Conservation (phyloP, 1,284 basidiomycete species). For the Rhodotorula sp. region DNA sequence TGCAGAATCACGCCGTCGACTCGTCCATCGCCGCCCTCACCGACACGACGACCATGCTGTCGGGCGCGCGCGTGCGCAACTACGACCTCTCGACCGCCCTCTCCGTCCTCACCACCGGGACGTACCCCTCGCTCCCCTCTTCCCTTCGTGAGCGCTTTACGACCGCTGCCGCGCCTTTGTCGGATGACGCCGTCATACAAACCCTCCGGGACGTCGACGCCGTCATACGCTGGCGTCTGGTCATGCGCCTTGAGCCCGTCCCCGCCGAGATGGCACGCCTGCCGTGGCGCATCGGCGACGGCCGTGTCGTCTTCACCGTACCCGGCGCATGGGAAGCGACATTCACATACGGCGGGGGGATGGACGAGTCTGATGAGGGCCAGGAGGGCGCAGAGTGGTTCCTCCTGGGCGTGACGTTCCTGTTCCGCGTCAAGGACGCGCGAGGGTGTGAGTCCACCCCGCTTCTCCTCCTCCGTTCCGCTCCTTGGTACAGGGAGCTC, state of each 20-base stretch:
- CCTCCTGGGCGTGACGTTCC: conserved; percentile 72
- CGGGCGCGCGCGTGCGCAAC: conserved; percentile 69
- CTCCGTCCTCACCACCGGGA: conserved; percentile 78
- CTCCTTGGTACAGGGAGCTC: background rate
- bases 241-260: conserved; percentile 47
- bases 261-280: conserved; percentile 65
- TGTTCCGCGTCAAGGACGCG: conserved; percentile 64
- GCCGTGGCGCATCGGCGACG: conserved; percentile 68
- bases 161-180: conserved; percentile 62
- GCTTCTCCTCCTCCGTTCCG: background rate
- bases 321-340: conserved; percentile 74
- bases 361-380: background rate
- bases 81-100: conserved; percentile 86
- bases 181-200: conserved; percentile 65
- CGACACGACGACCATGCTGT: conserved; percentile 61
- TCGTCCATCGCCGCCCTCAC: conserved; percentile 66
- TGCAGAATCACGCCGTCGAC: conserved; percentile 79
- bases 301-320: conserved; percentile 73
- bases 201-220: conserved; percentile 73
- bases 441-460: conserved; percentile 23
- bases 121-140: conserved; percentile 74
- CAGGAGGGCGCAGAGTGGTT: conserved; percentile 74
- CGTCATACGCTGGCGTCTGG: conserved; percentile 70
- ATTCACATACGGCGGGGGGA: conserved; percentile 65
- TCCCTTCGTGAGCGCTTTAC: conserved; percentile 66